Conservation (phyloP, 805 yeast species). For the Brettanomyces nanus region DNA sequence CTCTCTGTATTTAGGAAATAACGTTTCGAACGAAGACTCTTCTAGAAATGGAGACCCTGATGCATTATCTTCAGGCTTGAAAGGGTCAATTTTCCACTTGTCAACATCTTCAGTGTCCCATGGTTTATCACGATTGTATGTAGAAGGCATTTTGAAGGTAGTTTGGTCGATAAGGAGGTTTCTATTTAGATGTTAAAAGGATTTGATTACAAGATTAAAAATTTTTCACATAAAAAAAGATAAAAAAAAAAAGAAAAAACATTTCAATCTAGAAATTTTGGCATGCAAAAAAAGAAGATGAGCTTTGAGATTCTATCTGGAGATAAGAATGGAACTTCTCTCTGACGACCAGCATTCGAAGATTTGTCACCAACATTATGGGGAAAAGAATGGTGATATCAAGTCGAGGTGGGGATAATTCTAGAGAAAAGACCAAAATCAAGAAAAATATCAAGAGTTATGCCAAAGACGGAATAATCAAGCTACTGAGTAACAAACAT, state of each 20-base stretch:
- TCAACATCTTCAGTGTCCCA: constrained; percentile 96
- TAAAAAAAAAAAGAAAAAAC: neutral
- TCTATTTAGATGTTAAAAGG: neutral
- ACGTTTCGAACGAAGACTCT: constrained; percentile 88
- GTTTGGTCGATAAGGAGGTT: no score
- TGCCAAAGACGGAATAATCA: neutral
- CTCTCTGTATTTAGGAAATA: constrained; percentile 96
- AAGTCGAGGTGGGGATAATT: no score
- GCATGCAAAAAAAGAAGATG: no score
- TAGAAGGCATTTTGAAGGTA: constrained; percentile 63
- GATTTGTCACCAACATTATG: no score
- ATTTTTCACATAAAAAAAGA: neutral
- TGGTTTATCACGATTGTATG: constrained; percentile 91
- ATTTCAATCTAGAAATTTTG: neutral
- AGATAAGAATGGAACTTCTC: no score
- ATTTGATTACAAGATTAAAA: neutral
- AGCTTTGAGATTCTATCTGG: no score
- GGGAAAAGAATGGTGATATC: no score
- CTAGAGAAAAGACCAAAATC: no score
- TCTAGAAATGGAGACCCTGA: constrained; percentile 89
- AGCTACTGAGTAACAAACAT: constrained; percentile 10
- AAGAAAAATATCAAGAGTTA: no score
- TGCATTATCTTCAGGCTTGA: constrained; percentile 80
- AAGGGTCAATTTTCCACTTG: constrained; percentile 86
- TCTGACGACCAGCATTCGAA: no score